These are phyloP conservation scores for Globisporangium carolinianum DNA, from an alignment of 352 stramenopile species.

Conservation along the genomic window DNA sequence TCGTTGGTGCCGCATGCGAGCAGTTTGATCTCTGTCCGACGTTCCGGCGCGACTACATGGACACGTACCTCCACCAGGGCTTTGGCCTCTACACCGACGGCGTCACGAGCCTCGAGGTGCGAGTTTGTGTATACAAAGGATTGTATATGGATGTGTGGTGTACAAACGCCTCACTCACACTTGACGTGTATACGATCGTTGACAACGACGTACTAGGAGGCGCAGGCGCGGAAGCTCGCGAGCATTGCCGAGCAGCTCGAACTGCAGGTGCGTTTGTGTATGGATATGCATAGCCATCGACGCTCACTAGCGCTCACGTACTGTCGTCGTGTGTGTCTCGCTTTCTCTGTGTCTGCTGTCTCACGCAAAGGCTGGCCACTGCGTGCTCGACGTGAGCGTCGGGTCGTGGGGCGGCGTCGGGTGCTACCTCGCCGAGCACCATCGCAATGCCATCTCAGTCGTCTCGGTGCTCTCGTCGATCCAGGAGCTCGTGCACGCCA, in stretches of 20 bases:
- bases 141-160: too few relatives aligned
- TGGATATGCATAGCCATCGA: not conserved
- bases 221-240: slow-evolving; percentile 63
- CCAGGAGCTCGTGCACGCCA: slow-evolving; percentile 50
- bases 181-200: too few relatives aligned
- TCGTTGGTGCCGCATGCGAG: slow-evolving; percentile 60
- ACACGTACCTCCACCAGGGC: slow-evolving; percentile 65
- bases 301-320: not conserved
- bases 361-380: slow-evolving; percentile 28
- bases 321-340: too few relatives aligned
- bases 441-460: slow-evolving; percentile 30
- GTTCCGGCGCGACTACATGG: slow-evolving; percentile 71
- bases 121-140: not conserved
- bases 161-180: too few relatives aligned
- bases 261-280: slow-evolving; percentile 30
- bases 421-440: slow-evolving; percentile 57
- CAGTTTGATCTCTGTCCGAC: slow-evolving; percentile 70
- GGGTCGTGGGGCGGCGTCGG: slow-evolving; percentile 77
- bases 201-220: slow-evolving; percentile 18
- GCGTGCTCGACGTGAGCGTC: slow-evolving; percentile 77
- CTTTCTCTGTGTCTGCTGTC: too few relatives aligned
- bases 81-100: slow-evolving; percentile 67
- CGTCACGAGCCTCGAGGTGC: slow-evolving; percentile 33
- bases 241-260: slow-evolving; percentile 53
- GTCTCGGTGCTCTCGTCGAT: slow-evolving; percentile 52